Base-by-base conservation (phyloP, 805 yeast species). In the Candida cerambycidarum region DNA sequence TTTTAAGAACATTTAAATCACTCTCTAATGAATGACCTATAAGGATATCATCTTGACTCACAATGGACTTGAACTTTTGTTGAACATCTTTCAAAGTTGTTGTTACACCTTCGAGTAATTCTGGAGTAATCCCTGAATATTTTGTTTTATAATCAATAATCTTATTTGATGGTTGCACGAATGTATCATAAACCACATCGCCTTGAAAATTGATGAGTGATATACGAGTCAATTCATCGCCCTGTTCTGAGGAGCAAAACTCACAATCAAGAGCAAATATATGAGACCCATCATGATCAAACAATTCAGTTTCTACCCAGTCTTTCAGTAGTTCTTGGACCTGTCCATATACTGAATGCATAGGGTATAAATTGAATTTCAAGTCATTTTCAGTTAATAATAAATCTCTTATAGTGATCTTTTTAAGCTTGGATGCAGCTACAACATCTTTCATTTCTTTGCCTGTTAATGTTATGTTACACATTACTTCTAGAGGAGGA, bases 211-310 rank as follows among this genome's bases (percentile, higher is more conserved):
- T 82, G 1, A 89, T 76, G 8, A 93, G 50, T 2, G 96, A 85
- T 0, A 87, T 79, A 41, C 97, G 71, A 0, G 98, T 80, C 31
- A 92, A 67, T 1, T 79, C 95, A 32, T 75, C 72, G 0, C 89
- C 89, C 1, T 55, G 48, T 0, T 67, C 76, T 0, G 90, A 63
- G 44, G 73, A 65, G 58, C 97, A 89, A 89, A 92, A 93, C 63
- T 92, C 99, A 69, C 99, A 93, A 63, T 92, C 99, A 14, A 93
- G 51, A 0, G 95, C 93, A 65, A 79, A 88, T 0, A 85, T 78
- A 43, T 73, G 80, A 0, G 85, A 75, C 0, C 82, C 83, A 8
- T 71, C 80, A 47, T 79, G 82, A 1, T 75, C 77, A 46, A 79
- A 76, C 1, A 56, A 42, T 11, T 30, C 50, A 0, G 95, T 84